Evolutionary conservation across 78 protist species (phyloP).

Genomic region (Cavenderia fasciculata): DNA sequence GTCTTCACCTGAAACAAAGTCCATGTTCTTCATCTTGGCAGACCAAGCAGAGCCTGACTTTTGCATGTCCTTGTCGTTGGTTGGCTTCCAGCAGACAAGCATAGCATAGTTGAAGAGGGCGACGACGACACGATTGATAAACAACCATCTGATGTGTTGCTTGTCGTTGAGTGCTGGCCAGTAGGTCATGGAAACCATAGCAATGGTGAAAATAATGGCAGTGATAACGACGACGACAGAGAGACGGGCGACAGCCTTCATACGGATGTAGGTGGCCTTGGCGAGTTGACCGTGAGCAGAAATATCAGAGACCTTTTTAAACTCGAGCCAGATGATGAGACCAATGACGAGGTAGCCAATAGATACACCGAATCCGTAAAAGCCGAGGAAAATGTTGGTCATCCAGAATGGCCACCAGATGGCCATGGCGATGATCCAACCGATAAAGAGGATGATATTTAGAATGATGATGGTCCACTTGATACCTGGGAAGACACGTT

Average conservation of each 20-base stretch:
- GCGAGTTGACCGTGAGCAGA: conserved; percentile 20
- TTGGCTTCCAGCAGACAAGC: conserved; percentile 12
- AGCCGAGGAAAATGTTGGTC: not conserved
- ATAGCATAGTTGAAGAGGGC: not conserved
- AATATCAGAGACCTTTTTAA: not conserved
- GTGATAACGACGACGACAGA: not conserved
- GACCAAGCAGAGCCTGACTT: not conserved
- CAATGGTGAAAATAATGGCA: conserved; percentile 1
- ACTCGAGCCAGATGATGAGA: conserved; percentile 41
- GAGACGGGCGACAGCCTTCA: not conserved
- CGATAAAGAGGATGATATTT: not conserved
- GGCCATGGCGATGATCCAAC: conserved; percentile 16
- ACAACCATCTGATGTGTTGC: not conserved
- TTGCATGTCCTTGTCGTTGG: not conserved
- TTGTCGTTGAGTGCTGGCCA: not conserved
- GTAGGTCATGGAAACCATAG: not conserved
- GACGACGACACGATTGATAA: not conserved
- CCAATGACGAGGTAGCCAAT: conserved; percentile 10
- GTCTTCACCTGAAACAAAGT: not conserved
- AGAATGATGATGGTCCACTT: not conserved
- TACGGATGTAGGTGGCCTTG: conserved; percentile 24
- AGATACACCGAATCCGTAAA: conserved; percentile 1
- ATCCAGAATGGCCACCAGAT: conserved; percentile 17
- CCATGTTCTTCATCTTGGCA: conserved; percentile 31
- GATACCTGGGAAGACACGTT: not conserved